Conservation (phyloP, 2,329 filamentous ascomycete species). For the Macrophomina phaseolina region DNA sequence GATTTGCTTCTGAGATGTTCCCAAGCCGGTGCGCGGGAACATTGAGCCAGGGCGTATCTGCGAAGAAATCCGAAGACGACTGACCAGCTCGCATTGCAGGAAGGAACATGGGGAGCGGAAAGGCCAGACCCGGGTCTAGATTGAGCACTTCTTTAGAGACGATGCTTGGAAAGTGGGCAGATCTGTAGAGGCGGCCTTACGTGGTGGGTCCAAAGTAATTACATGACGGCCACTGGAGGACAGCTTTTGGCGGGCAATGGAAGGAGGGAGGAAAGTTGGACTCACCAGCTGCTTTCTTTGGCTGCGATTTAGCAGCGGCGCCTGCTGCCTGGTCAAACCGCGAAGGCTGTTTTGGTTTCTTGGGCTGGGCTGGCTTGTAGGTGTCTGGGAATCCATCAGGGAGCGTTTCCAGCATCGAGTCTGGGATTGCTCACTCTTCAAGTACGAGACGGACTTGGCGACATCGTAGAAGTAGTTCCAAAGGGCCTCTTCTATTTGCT, state of each 20-base stretch:
- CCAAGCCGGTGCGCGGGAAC: slow-evolving; percentile 70
- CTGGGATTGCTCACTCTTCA: slow-evolving; percentile 63
- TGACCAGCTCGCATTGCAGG: slow-evolving; percentile 36
- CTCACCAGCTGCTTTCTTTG: slow-evolving; percentile 55
- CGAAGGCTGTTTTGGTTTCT: slow-evolving; percentile 49
- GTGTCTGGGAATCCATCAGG: slow-evolving; percentile 32
- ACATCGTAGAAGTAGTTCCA: slow-evolving; percentile 98
- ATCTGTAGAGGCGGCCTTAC: slow-evolving; percentile 22
- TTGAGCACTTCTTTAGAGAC: slow-evolving; percentile 3
- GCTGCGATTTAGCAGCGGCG: slow-evolving; percentile 46
- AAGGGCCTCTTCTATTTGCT: slow-evolving; percentile 84
- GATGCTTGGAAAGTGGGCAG: slow-evolving; percentile 1
- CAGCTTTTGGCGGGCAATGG: slow-evolving; percentile 25
- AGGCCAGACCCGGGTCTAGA: slow-evolving; percentile 19
- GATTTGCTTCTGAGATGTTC: slow-evolving; percentile 65
- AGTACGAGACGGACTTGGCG: slow-evolving; percentile 80
- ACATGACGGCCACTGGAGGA: slow-evolving; percentile 31
- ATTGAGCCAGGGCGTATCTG: slow-evolving; percentile 83
- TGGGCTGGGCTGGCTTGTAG: slow-evolving; percentile 38
- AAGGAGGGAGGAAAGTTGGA: slow-evolving; percentile 32
- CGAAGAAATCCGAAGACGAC: slow-evolving; percentile 69
- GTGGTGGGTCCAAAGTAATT: slow-evolving; percentile 18
- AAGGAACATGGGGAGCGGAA: slow-evolving; percentile 25
- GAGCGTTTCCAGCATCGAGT: neutral
- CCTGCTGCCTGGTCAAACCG: slow-evolving; percentile 54